A percentile compares a stretch with the other conserved stretches of the same genome.
Evolutionary conservation across 2,329 filamentous ascomycete genomes (phyloP).

Genomic region (Fusarium sp.): DNA sequence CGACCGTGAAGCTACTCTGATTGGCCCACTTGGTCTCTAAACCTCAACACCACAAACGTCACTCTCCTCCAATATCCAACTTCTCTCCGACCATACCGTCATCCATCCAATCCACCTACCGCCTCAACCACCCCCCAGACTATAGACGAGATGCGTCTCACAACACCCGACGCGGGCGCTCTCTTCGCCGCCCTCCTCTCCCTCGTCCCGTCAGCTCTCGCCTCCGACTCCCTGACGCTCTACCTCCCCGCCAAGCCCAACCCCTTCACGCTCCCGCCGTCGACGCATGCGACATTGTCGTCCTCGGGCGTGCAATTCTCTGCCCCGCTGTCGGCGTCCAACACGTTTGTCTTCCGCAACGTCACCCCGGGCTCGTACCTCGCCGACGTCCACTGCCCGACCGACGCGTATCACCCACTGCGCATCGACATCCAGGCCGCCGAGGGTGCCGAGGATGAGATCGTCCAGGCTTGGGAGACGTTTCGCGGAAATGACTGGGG

Average conservation of each 20-base stretch:
- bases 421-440: slow-evolving; percentile 77
- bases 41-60: slow-evolving; percentile 42
- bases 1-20: slow-evolving; percentile 19
- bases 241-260: slow-evolving; percentile 66
- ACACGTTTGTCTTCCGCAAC: slow-evolving; percentile 83
- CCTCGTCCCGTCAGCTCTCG: slow-evolving; percentile 43
- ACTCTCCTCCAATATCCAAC: slow-evolving; percentile 32
- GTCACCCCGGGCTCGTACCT: slow-evolving; percentile 84
- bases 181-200: slow-evolving; percentile 56
- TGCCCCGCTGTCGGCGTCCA: slow-evolving; percentile 77
- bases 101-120: neutral
- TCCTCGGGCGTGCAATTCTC: slow-evolving; percentile 58
- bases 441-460: slow-evolving; percentile 50
- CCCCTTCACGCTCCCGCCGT: slow-evolving; percentile 72
- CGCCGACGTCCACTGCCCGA: slow-evolving; percentile 82
- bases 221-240: slow-evolving; percentile 58
- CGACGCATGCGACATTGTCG: slow-evolving; percentile 75
- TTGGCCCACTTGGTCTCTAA: slow-evolving; percentile 44
- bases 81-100: slow-evolving; percentile 12
- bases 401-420: slow-evolving; percentile 83
- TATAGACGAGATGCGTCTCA: slow-evolving; percentile 53
- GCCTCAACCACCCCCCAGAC: neutral
- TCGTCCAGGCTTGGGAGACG: slow-evolving; percentile 83
- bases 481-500: slow-evolving; percentile 92
- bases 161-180: slow-evolving; percentile 52